Base-by-base conservation (phyloP, 2,329 filamentous ascomycete species). In the Allantophomopsis lycopodina region DNA sequence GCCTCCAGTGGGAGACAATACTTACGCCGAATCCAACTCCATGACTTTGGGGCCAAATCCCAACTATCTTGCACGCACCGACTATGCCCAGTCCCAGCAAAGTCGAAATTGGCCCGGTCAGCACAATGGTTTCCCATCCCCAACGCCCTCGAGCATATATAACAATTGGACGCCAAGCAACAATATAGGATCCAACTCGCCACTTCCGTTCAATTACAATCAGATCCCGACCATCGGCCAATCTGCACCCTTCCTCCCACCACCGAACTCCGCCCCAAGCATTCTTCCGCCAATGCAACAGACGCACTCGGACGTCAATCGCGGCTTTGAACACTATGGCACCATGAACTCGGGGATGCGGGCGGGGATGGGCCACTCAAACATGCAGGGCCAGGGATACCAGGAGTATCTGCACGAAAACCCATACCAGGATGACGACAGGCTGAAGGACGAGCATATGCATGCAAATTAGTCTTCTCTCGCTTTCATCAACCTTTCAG, bases 11-110 rank as follows among this genome's bases (percentile, higher is more conserved):
- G 43, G 40, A 7, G 43, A 43, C 13, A 40, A 35, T 20, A 12
- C 40, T 16, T 44, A 43, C 21, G 40, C 44, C 10, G 42, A 48
- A 13, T 45, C 49, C n/a, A 42, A 47, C 12, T 42, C 44, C n/a
- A 21, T 36, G 11, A 15, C 20, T 7, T 44, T 44, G 38, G 35
- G 37, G 2, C 41, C 47, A 33, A 18, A 18, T 7, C 38, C 32
- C 7, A 45, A 36, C 30, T 33, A 38, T 32, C 23, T 36, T 28
- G 13, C 40, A 7, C 36, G 39, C 40, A 47, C 20, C 35, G 43
- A 31, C 45, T 45, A 14, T 43, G 33, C 33, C 44, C 48, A 2
- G 43, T 42, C 12, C 35, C 30, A 51, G 20, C 37, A 11, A 12
- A 36, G 14, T 32, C 44, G 13, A 34, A 31, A 16, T 43, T 35